Percentiles rank a stretch among this genome's conserved stretches.
phyloP scores from a whole-genome alignment of 73 alveolate genomes.

The Tetrahymena borealis region DNA sequence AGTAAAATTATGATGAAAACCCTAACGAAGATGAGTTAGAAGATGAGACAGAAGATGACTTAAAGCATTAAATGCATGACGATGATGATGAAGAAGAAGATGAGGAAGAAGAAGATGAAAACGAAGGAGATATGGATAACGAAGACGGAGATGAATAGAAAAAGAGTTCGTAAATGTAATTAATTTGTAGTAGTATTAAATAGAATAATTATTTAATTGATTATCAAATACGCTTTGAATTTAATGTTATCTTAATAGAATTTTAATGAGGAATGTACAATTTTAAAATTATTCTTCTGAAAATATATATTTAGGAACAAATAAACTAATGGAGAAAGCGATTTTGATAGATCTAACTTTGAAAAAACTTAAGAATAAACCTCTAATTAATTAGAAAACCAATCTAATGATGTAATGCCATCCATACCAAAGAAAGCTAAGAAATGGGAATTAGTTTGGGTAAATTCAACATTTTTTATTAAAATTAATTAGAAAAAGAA shows the following conservation, averaged over 20 bases:
- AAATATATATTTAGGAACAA: neutral
- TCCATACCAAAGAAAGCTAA: neutral
- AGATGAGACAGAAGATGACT: neutral
- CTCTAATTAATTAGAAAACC: neutral
- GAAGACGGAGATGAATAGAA: neutral
- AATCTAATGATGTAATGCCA: neutral
- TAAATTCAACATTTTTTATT: neutral
- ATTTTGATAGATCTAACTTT: neutral
- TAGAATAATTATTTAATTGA: too few species aligned
- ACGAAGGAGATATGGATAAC: neutral
- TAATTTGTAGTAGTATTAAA: neutral
- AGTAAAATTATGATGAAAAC: neutral
- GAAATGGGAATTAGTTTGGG: neutral
- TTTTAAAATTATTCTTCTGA: too few species aligned
- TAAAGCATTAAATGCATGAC: neutral
- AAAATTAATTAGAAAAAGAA: neutral
- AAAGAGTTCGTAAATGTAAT: neutral
- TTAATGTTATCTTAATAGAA: neutral
- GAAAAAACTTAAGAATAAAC: neutral
- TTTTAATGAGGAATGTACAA: neutral
- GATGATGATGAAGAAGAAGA: neutral
- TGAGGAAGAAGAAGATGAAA: neutral
- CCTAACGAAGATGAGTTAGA: neutral
- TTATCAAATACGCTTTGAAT: too few species aligned
- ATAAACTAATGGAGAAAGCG: neutral